Evolutionary conservation across 2,329 filamentous ascomycete genomes (phyloP), one percentile per base, ranked within the genome.

Genomic region (Herpotrichia juniperi): DNA sequence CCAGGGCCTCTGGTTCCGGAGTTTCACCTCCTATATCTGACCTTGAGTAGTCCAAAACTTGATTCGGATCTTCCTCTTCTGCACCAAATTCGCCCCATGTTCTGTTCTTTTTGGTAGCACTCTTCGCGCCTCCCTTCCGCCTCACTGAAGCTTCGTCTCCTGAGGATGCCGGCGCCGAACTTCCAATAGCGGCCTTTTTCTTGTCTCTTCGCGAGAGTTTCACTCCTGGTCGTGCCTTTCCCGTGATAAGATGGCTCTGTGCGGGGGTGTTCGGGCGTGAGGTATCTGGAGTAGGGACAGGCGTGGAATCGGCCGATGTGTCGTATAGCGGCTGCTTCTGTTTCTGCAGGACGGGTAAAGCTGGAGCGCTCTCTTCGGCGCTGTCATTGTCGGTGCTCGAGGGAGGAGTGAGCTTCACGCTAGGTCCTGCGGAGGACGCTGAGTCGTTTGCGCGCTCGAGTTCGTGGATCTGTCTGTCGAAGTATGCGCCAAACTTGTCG

Each of bases 21-120:
- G 66, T 61, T 8, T 74, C 81, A 17, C 47, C 84, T 77, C 25
- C 72, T 72, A 60, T 84, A 82, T 44, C 83, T 82, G 59, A 54
- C 3, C 82, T 83, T n/a, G 94, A 99, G 75, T 97, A 99, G 76
- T 99, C 94, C 28, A 99, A 81, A 53, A 90, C 85, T 14, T 88
- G 81, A 63, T 85, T 86, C 54, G 90, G 89, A 51, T 88, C 85
- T 51, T 91, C 90, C 68, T 96, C 93, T 58, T 93, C 90, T 6
- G 91, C 91, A 3, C 94, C 94, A 69, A 96, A 91, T 4, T 89
- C 90, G 67, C 93, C 90, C 94, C 94, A 99, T 69, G 89, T 92
- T 57, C 94, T 86, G 64, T 91, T 91, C 73, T 91, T 93, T 79
- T 97, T 97, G 8, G 78, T 81, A 11, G 80, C 75, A 59, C 85